Evolutionary conservation across 176 grass and related monocot genomes (phyloP), one percentile per base, ranked within the genome.

Genomic region (Bonia amplexicaulis): DNA sequence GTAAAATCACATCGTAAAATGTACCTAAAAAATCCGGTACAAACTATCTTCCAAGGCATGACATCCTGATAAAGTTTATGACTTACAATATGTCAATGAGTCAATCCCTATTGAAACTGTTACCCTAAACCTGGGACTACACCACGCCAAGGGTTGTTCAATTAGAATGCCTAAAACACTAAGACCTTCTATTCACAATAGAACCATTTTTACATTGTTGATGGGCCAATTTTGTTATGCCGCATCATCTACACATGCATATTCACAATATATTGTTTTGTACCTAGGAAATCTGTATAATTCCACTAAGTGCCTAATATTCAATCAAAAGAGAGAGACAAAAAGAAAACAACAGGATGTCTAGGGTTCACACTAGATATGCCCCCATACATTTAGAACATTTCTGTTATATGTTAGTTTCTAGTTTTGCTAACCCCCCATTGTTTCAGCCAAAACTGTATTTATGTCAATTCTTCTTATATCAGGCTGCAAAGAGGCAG

Each of bases 401-500:
- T 49, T 40, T 90, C 22, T 77, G 9, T 53, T 73, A 26, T 77
- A 71, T 63, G 33, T 48, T 51, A 59, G 8, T 29, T 83, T 86
- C 37, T 82, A 23, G n/a, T 16, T 49, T 29, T 52, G 81, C 40
- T 67, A 33, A 68, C 7, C 72, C 72, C 55, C 15, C 22, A 42
- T 20, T 73, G 15, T 90, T 73, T 63, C 47, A 83, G 58, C 26
- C 1, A 55, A 35, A 87, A 86, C 25, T 60, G 10, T 77, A 57
- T 55, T 85, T 33, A 19, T 77, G 40, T 71, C n/a, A 64, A 73
- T 68, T 71, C 23, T 79, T 81, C 63, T 84, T 45, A 86, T 87
- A 65, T 72, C 77, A 97, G 95, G 85, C 85, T 93, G 87, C 89
- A 81, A 95, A 82, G 85, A 90, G 77, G 62, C 91, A 93, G 87